Conservation (phyloP, 306 rosid genomes). For the Boehmeria nivea region DNA sequence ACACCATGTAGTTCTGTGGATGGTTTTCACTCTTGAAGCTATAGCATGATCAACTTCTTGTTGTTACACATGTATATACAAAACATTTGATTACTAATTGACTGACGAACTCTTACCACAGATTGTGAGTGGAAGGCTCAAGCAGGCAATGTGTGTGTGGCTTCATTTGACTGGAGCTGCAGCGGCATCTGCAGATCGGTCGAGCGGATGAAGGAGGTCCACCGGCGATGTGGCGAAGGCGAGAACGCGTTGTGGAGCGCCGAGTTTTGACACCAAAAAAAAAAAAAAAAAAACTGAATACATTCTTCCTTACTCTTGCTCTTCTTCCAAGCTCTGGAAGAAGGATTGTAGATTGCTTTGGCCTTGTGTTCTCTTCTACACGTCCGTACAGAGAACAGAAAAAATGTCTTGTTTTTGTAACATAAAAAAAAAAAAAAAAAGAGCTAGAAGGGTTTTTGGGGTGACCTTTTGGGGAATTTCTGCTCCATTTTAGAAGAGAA, state of each 20-base stretch:
- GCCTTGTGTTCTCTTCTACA: conserved; percentile 7
- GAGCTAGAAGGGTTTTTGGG: conserved; percentile 2
- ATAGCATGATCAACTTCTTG: not conserved
- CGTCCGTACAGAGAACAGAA: conserved; percentile 4
- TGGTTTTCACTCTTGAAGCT: no score
- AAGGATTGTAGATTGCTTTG: conserved; percentile 10
- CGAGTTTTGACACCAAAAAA: conserved; percentile 25
- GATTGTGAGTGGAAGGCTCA: conserved; percentile 69
- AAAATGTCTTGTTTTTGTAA: conserved; percentile 1
- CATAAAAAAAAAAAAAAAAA: not conserved
- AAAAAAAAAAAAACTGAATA: no score
- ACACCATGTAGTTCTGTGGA: no score
- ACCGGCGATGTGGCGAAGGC: conserved; percentile 55
- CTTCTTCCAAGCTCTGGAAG: conserved; percentile 30
- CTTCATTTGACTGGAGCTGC: conserved; percentile 59
- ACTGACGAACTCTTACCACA: conserved; percentile 21
- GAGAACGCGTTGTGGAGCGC: conserved; percentile 48
- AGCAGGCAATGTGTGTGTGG: conserved; percentile 53
- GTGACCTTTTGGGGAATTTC: conserved; percentile 22
- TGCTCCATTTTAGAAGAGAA: conserved; percentile 38
- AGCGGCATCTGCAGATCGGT: conserved; percentile 59
- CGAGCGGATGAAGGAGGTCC: conserved; percentile 62
- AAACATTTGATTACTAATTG: not conserved
- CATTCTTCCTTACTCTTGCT: no score
- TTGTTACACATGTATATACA: not conserved